Base-by-base conservation (phyloP, 306 rosid species). In the Cucurbita moschata region DNA sequence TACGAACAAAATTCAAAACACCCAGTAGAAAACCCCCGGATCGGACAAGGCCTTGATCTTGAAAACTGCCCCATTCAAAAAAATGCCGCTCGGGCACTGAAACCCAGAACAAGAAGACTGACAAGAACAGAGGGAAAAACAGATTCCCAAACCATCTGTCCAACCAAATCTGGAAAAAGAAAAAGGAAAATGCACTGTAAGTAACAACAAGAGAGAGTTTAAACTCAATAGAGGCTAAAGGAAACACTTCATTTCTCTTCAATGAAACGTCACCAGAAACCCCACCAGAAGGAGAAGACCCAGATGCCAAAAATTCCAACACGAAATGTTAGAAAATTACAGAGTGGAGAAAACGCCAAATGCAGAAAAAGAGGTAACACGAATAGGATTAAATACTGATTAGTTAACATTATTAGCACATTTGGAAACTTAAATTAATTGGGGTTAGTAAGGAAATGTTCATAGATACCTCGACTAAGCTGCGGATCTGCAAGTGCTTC, bases 41-140 rank as follows among this genome's bases (percentile, higher is more conserved):
- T 90, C 92, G 72, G 76, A 80, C 75, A 72, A 26, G 69, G 76
- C 38, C 77, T 80, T 59, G 77, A 79, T 82, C 79, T 84, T 79
- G 82, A 83, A 77, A 77, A 80, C 78, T 75, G 76, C 80, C 74
- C 68, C 65, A 75, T 75, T 76, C 37, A 64, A 42, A 42, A n/a
- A 77, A 86, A 86, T 81, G 92, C 78, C 79, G 39, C 81, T 75
- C 30, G 66, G 42, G 77, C 85, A 86, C 81, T 65, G 77, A 80
- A 88, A 49, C 14, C 43, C 58, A 49, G 74, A 69, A 58, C 87
- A 85, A 87, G 77, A 88, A 79, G 86, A 83, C 91, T 85, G 91
- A 92, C 91, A 88, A 82, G 75, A 60, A 88, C 75, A 55, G 79
- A 77, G 82, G 79, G 86, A 54, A 47, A 80, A 67, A 82, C 81